Evolutionary conservation across 176 grass and related monocot genomes (phyloP).

Genomic region (Themeda triandra): DNA sequence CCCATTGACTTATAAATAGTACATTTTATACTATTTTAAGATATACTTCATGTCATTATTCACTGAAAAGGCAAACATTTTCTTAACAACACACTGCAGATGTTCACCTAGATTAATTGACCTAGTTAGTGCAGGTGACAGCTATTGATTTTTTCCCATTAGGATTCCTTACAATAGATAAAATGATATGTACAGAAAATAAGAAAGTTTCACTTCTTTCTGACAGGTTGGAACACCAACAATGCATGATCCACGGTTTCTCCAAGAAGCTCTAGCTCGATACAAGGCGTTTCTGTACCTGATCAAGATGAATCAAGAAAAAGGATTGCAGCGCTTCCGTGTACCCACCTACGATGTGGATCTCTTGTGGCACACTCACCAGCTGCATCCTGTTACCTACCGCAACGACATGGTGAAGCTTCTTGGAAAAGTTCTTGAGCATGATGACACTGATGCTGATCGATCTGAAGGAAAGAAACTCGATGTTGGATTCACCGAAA

Average conservation of each 20-base stretch:
- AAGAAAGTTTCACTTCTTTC: background rate
- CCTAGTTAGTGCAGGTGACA: background rate
- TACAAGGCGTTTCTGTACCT: constrained; percentile 90
- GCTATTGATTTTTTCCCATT: background rate
- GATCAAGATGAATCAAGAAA: constrained; percentile 83
- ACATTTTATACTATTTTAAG: background rate
- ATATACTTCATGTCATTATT: background rate
- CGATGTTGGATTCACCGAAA: constrained; percentile 67
- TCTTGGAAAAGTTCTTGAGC: constrained; percentile 80
- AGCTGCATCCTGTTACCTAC: constrained; percentile 71
- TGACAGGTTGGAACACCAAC: constrained; percentile 65
- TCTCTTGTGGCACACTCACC: constrained; percentile 94
- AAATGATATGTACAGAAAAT: background rate
- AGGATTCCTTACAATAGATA: background rate
- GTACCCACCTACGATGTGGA: constrained; percentile 92
- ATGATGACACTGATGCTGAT: constrained; percentile 90
- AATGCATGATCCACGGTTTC: constrained; percentile 51
- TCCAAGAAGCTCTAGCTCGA: constrained; percentile 75
- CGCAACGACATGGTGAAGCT: constrained; percentile 68
- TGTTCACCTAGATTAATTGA: background rate
- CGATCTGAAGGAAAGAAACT: constrained; percentile 88
- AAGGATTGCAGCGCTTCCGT: constrained; percentile 61
- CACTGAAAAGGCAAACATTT: background rate
- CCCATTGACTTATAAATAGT: background rate
- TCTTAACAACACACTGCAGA: background rate